These are phyloP conservation scores for Dendrobium chrysotoxum DNA, from an alignment of 106 monocot species.

Conservation along the genomic window DNA sequence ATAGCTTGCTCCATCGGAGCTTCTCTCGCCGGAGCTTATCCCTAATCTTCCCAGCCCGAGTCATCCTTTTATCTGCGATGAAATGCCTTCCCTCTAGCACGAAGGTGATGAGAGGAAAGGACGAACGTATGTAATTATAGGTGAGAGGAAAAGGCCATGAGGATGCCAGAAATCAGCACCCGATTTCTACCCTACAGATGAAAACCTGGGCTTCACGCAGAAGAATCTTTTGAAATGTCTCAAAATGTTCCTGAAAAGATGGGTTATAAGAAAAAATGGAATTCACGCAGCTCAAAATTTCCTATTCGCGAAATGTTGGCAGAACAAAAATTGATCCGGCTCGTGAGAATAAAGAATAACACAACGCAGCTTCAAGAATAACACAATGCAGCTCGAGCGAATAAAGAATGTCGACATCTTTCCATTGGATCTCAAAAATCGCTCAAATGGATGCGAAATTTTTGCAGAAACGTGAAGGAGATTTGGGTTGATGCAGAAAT, in stretches of 20 bases:
- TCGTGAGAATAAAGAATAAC: too few species aligned
- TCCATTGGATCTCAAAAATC: not conserved
- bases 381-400: not conserved
- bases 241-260: not conserved
- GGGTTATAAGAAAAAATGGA: not conserved
- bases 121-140: too few species aligned
- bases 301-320: not conserved
- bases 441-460: too few species aligned
- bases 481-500: too few species aligned
- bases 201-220: not conserved
- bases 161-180: not conserved
- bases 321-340: not conserved
- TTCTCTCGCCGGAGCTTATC: constrained; percentile 19
- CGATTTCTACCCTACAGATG: not conserved
- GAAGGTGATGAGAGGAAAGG: not conserved
- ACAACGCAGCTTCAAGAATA: not conserved
- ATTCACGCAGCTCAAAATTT: not conserved
- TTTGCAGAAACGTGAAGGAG: too few species aligned
- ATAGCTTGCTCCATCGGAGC: constrained; percentile 54
- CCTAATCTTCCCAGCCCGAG: not conserved
- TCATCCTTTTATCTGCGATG: not conserved
- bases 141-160: not conserved
- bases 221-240: not conserved
- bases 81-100: not conserved
- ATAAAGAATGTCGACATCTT: not conserved